Evolutionary conservation across 345 rosid species (phyloP).

Genomic region (Brassica carinata): DNA sequence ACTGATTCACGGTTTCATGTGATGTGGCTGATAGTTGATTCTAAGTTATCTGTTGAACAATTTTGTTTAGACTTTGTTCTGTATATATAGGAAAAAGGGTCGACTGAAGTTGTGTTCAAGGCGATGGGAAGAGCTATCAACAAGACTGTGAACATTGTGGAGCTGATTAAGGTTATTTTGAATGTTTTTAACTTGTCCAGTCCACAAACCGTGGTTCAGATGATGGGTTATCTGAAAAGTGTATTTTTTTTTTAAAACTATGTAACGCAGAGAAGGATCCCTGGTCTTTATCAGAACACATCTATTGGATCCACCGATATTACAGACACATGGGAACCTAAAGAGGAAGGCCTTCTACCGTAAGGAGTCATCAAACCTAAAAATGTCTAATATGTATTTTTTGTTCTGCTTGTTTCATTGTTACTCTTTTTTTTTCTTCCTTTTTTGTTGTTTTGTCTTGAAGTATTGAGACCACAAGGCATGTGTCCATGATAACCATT

Average conservation of each 20-base stretch:
- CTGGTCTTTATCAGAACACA: constrained; percentile 78
- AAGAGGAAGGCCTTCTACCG: constrained; percentile 84
- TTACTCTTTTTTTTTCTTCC: constrained; percentile 5
- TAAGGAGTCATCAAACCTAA: constrained; percentile 30
- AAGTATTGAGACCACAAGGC: constrained; percentile 95
- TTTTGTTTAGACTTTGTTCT: neutral
- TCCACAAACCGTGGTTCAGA: neutral
- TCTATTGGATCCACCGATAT: constrained; percentile 81
- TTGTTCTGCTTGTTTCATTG: constrained; percentile 1
- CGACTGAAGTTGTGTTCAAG: constrained; percentile 61
- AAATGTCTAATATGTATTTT: neutral
- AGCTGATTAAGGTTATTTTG: constrained; percentile 58
- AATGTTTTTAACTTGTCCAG: neutral
- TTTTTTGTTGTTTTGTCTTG: constrained; percentile 9
- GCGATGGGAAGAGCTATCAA: constrained; percentile 88
- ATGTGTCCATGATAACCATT: constrained; percentile 93
- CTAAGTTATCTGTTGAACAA: neutral
- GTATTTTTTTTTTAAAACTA: neutral
- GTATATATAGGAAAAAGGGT: constrained; percentile 57
- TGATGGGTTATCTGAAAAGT: constrained; percentile 3
- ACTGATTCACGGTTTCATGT: neutral
- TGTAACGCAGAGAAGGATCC: constrained; percentile 68
- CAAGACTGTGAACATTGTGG: constrained; percentile 74
- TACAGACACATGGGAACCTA: constrained; percentile 86
- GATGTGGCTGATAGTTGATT: neutral